Evolutionary conservation across 768 basidiomycete species (phyloP), one percentile per base, ranked within the genome.

Genomic region (Suillus brevipes): DNA sequence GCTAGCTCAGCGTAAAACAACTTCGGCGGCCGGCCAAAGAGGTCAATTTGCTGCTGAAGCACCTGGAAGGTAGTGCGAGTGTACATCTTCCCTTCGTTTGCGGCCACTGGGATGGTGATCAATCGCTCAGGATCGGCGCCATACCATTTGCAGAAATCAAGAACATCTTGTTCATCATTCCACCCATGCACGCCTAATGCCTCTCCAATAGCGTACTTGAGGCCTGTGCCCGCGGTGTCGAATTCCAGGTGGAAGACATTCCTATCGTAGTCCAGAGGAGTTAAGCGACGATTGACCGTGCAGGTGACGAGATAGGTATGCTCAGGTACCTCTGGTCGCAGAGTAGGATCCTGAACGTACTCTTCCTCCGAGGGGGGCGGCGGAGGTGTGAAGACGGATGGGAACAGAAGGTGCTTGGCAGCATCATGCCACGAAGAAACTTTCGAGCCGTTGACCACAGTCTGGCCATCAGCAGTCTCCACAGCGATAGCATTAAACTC

Each of bases 181-280:
- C 96, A 98, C 8, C 97, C 97, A 74, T 99, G 95, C 50, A 99
- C 83, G 52, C 96, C 97, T 47, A 99, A 88, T 14, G 97, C 97
- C 78, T 99, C 97, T 64, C 97, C 97, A 64, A 99, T 94, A 42
- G 87, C 89, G 77, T 99, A 99, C 78, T 91, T 94, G 67, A 99
- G 84, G 10, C 95, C 95, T 28, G 97, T 99, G 38, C 93, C 92
- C 34, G 85, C 81, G 3, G 93, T 94, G 75, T 95, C 88, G 74
- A 99, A 96, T 80, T 98, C 97, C 69, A 99, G 85, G 79, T 99
- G 97, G 84, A 99, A 99, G 38, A 99, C 95, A 78, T 99, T 99
- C 70, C 97, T 93, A 77, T 98, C 92, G 79, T 99, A 99, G 67
- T 97, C 95, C 69, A 87, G 77, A 38, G 97, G 97, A 1, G 97